These are phyloP conservation scores for Paecilomyces variotii DNA, from an alignment of 2,329 filamentous ascomycete genomes.

Conservation along the genomic window DNA sequence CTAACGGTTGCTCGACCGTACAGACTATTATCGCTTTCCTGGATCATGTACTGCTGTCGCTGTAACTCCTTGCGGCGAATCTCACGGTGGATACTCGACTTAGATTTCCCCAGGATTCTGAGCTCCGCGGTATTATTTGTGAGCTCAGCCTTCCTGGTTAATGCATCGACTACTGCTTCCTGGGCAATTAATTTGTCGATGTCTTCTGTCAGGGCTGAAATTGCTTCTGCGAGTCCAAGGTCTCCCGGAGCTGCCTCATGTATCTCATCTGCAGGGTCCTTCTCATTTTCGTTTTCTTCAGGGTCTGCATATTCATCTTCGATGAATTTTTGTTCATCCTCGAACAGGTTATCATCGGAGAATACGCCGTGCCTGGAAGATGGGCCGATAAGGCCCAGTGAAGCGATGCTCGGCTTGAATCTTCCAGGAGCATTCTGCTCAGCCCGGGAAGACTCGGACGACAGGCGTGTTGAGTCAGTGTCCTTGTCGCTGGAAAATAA, in stretches of 20 bases:
- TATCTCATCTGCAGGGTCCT: slow-evolving; percentile 69
- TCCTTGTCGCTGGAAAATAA: slow-evolving; percentile 48
- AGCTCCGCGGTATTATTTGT: slow-evolving; percentile 95
- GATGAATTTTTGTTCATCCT: slow-evolving; percentile 70
- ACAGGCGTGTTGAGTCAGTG: slow-evolving; percentile 55
- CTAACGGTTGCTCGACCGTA: slow-evolving; percentile 84
- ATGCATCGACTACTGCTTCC: slow-evolving; percentile 81
- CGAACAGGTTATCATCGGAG: slow-evolving; percentile 85
- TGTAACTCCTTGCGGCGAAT: slow-evolving; percentile 92
- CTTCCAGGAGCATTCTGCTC: slow-evolving; percentile 39
- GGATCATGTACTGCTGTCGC: slow-evolving; percentile 90
- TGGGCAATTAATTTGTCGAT: slow-evolving; percentile 84
- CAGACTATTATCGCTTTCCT: slow-evolving; percentile 95
- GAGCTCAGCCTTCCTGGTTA: slow-evolving; percentile 88
- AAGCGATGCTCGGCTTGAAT: slow-evolving; percentile 79
- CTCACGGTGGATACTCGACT: slow-evolving; percentile 84
- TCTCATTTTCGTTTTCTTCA: slow-evolving; percentile 48
- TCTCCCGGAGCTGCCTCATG: slow-evolving; percentile 93
- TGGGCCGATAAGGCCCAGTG: slow-evolving; percentile 79
- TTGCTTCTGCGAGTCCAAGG: slow-evolving; percentile 85
- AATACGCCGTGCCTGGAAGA: slow-evolving; percentile 88
- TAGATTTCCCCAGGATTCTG: slow-evolving; percentile 86
- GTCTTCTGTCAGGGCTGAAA: slow-evolving; percentile 76
- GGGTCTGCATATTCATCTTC: slow-evolving; percentile 78
- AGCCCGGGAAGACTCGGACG: slow-evolving; percentile 48